Conservation (phyloP, 1,284 basidiomycete genomes). For the Ganoderma leucocontextum region DNA sequence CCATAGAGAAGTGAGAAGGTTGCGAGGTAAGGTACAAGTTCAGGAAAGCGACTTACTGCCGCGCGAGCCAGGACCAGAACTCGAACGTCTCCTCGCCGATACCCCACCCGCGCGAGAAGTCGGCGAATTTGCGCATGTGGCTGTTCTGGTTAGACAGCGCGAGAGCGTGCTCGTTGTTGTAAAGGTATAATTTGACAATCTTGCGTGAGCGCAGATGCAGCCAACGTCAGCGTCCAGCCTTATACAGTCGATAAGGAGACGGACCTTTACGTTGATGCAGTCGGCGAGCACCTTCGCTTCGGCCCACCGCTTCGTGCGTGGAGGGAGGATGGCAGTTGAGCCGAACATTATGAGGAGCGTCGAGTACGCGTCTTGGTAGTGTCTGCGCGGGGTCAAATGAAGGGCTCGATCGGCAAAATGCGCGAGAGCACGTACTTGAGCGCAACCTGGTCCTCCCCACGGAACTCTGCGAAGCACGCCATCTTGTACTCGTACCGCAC, state of each 20-base stretch:
- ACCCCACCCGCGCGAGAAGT: conserved; percentile 92
- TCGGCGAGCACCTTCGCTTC: conserved; percentile 97
- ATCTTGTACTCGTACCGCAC: conserved; percentile 98
- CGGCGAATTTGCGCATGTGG: conserved; percentile 87
- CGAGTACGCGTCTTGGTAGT: conserved; percentile 92
- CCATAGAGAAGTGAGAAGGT: conserved; percentile 4
- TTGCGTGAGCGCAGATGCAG: conserved; percentile 41
- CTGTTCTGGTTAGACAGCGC: conserved; percentile 83
- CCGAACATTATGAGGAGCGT: conserved; percentile 87
- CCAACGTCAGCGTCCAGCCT: not conserved
- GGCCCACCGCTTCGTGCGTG: conserved; percentile 96
- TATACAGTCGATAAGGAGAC: conserved; percentile 20
- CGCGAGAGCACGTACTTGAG: conserved; percentile 65
- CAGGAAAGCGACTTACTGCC: conserved; percentile 73
- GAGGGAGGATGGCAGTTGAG: conserved; percentile 85
- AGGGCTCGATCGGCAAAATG: conserved; percentile 24
- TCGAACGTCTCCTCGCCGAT: conserved; percentile 98
- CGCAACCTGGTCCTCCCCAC: conserved; percentile 90
- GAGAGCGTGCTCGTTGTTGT: conserved; percentile 83
- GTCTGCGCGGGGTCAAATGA: conserved; percentile 54
- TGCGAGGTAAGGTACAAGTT: not conserved
- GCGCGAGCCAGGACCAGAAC: conserved; percentile 95
- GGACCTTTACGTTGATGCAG: conserved; percentile 86
- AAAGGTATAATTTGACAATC: conserved; percentile 90
- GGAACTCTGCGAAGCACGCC: conserved; percentile 94